Conservation (phyloP, 345 rosid genomes). For the Linum lewisii region DNA sequence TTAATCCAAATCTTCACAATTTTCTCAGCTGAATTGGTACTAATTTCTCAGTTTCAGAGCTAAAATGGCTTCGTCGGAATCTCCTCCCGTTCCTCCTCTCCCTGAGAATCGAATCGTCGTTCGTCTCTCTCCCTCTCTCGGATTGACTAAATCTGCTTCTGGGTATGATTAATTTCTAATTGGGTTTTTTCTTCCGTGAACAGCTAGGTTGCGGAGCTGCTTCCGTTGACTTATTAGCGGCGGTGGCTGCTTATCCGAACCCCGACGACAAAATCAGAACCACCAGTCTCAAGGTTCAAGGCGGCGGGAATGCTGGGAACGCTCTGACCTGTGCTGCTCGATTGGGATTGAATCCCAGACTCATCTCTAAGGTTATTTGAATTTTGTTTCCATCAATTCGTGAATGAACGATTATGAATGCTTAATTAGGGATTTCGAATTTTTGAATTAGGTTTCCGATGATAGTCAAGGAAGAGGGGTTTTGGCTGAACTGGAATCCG, state of each 20-base stretch:
- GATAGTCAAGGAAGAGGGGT: constrained; percentile 48
- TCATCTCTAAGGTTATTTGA: constrained; percentile 43
- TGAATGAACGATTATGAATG: too few species aligned
- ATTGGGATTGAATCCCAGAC: constrained; percentile 46
- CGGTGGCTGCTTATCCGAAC: constrained; percentile 62
- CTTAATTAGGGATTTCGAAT: too few species aligned
- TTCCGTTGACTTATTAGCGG: constrained; percentile 59
- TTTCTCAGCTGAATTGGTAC: neutral
- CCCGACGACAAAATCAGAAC: constrained; percentile 88
- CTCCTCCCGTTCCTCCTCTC: constrained; percentile 33
- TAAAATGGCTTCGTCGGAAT: constrained; percentile 22
- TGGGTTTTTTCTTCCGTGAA: neutral
- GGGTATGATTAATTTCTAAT: neutral
- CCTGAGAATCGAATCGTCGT: constrained; percentile 32
- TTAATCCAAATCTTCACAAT: neutral
- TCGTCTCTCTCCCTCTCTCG: constrained; percentile 12
- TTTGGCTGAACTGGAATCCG: constrained; percentile 43
- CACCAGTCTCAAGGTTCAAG: constrained; percentile 64
- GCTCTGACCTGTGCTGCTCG: constrained; percentile 58
- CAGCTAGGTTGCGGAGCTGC: constrained; percentile 70
- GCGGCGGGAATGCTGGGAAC: constrained; percentile 73
- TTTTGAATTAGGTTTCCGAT: constrained; percentile 33
- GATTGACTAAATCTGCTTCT: neutral
- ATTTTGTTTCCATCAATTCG: neutral
- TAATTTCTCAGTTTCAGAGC: constrained; percentile 24